Evolutionary conservation across 129 eudicot species (phyloP).

Genomic region (Glebionis coronaria): DNA sequence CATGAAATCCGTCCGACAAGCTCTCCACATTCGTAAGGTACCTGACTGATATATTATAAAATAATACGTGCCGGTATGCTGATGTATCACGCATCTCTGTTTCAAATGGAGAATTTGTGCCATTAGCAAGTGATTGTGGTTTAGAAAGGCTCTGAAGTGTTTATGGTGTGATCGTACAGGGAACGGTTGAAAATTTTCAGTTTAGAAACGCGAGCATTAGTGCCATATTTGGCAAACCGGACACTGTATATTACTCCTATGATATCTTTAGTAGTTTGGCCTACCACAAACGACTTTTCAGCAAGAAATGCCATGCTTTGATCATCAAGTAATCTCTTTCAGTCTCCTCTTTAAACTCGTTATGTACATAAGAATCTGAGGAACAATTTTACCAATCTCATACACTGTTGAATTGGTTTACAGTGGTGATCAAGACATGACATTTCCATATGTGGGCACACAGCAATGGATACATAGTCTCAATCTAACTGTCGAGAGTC

Average conservation of each 20-base stretch:
- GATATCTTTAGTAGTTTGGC: conserved; percentile 30
- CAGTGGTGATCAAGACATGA: conserved; percentile 41
- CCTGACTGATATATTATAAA: conserved; percentile 1
- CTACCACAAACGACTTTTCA: conserved; percentile 20
- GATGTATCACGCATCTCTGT: background rate
- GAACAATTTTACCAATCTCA: background rate
- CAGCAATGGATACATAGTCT: conserved; percentile 33
- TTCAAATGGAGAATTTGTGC: background rate
- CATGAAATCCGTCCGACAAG: conserved; percentile 33
- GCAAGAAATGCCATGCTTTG: conserved; percentile 24
- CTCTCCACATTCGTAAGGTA: conserved; percentile 52
- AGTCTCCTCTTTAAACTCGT: background rate
- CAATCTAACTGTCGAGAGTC: conserved; percentile 17
- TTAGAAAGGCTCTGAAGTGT: background rate
- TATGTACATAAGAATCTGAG: background rate
- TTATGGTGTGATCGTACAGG: conserved; percentile 18
- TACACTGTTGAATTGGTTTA: background rate
- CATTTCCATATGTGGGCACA: conserved; percentile 34
- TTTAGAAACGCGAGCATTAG: conserved; percentile 18
- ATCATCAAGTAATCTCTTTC: conserved; percentile 32
- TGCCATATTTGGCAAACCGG: conserved; percentile 14
- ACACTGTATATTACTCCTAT: conserved; percentile 24
- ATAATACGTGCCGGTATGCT: background rate
- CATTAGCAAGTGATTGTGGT: background rate
- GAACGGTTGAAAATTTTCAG: conserved; percentile 21